A percentile compares a stretch with the other conserved stretches of the same genome.
Evolutionary conservation across 2,329 filamentous ascomycete genomes (phyloP).

Genomic region (Orbilia javanica): DNA sequence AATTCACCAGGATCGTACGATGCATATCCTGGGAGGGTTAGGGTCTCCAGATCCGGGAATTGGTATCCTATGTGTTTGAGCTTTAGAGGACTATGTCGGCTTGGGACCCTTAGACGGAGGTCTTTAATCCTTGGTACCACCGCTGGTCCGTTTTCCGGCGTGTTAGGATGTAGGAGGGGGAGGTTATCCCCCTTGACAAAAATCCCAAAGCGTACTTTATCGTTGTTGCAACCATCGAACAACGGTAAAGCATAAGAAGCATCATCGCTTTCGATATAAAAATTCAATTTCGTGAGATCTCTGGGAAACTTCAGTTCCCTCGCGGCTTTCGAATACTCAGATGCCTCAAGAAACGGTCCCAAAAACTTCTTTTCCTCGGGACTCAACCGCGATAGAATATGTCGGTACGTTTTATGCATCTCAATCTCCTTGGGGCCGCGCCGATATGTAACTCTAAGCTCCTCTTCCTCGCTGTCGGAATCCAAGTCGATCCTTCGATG

Average conservation of each 20-base stretch:
- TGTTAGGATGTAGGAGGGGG: not conserved
- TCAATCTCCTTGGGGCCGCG: not conserved
- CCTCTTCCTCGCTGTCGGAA: not conserved
- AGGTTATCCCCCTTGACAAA: not conserved
- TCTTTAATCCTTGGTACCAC: not conserved
- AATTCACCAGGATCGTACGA: not conserved
- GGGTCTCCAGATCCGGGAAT: not conserved
- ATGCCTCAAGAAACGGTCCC: not conserved
- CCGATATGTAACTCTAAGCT: not conserved
- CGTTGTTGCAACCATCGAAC: not conserved
- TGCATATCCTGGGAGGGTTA: not conserved
- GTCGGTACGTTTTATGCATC: not conserved
- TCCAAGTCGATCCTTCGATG: not conserved
- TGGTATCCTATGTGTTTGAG: not conserved
- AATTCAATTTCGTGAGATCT: not conserved
- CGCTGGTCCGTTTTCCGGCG: not conserved
- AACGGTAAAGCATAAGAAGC: not conserved
- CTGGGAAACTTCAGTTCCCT: not conserved
- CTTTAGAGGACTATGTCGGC: not conserved
- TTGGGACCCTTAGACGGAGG: not conserved
- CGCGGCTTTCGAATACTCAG: not conserved
- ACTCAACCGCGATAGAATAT: not conserved
- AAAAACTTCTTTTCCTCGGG: not conserved
- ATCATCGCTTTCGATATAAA: not conserved
- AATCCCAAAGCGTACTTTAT: not conserved